phyloP scores from a whole-genome alignment of 495 filamentous ascomycete species.

The Lepidopterella palustris region DNA sequence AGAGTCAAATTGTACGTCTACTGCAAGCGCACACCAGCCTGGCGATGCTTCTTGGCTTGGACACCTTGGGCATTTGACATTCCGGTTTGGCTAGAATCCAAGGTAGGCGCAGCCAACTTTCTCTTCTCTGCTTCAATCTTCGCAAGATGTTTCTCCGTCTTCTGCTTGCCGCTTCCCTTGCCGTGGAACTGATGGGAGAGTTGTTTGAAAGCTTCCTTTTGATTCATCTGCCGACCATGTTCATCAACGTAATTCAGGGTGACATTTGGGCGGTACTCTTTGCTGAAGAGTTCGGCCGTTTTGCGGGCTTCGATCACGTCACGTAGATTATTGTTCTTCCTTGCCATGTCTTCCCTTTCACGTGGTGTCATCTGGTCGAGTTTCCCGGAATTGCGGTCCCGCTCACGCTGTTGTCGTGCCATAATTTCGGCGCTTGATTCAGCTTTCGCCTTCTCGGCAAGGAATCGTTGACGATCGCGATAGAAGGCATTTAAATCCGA shows the following conservation, averaged over 20 bases:
- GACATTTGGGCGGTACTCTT: conserved; percentile 82
- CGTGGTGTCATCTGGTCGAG: conserved; percentile 80
- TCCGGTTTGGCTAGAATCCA: conserved; percentile 77
- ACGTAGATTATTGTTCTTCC: conserved; percentile 76
- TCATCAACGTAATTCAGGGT: conserved; percentile 88
- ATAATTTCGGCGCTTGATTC: conserved; percentile 70
- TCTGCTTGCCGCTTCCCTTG: conserved; percentile 93
- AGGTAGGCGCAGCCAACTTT: conserved; percentile 66
- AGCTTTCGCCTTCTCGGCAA: conserved; percentile 65
- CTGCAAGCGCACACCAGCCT: conserved; percentile 79
- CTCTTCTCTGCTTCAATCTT: conserved; percentile 96
- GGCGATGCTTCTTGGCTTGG: conserved; percentile 71
- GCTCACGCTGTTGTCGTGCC: conserved; percentile 77
- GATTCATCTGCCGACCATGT: conserved; percentile 71
- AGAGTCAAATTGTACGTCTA: too few species aligned
- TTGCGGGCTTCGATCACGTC: conserved; percentile 75
- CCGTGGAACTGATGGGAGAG: conserved; percentile 96
- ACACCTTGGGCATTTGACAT: conserved; percentile 72
- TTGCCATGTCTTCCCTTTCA: conserved; percentile 85
- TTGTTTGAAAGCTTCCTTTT: conserved; percentile 95
- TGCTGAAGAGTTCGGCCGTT: conserved; percentile 75
- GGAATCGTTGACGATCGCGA: conserved; percentile 73
- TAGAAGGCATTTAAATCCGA: conserved; percentile 60
- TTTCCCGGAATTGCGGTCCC: conserved; percentile 71
- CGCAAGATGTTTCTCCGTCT: conserved; percentile 94